phyloP scores from a whole-genome alignment of 2,329 filamentous ascomycete species.

The Teratosphaeria epicoccoides region DNA sequence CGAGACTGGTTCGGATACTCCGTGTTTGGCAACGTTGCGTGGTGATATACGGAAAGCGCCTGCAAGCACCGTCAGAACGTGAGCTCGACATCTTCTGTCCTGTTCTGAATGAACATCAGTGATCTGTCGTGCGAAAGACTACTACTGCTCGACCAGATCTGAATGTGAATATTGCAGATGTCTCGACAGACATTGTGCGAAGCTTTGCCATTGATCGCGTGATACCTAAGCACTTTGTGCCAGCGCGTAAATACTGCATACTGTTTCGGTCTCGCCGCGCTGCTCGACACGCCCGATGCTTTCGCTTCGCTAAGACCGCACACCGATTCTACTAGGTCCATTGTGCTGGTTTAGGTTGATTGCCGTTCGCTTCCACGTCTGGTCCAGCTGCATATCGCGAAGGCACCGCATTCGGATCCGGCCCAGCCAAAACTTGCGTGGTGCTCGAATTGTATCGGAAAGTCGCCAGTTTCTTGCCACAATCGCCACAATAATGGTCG shows the following conservation, averaged over 20 bases:
- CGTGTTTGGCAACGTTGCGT: too few relatives aligned
- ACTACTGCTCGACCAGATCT: too few relatives aligned
- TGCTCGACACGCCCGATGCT: neutral
- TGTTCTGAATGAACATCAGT: too few relatives aligned
- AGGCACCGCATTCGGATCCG: neutral
- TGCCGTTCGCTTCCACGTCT: neutral
- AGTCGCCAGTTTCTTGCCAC: conserved; percentile 4
- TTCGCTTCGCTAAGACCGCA: neutral
- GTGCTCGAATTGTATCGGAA: conserved; percentile 1
- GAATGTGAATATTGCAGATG: too few relatives aligned
- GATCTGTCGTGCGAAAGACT: too few relatives aligned
- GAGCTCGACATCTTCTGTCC: too few relatives aligned
- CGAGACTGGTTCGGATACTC: too few relatives aligned
- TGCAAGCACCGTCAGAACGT: too few relatives aligned
- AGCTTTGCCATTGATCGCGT: neutral
- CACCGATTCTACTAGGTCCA: neutral
- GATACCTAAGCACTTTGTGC: neutral
- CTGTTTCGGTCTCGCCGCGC: neutral
- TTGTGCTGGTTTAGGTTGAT: neutral
- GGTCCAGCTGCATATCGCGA: neutral
- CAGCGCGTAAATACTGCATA: neutral
- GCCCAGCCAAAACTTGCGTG: neutral
- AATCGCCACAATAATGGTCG: conserved; percentile 7
- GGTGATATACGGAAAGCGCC: too few relatives aligned
- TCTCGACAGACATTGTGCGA: neutral